Evolutionary conservation across 2,329 filamentous ascomycete species (phyloP).

Genomic region (Bretziella fagacearum): DNA sequence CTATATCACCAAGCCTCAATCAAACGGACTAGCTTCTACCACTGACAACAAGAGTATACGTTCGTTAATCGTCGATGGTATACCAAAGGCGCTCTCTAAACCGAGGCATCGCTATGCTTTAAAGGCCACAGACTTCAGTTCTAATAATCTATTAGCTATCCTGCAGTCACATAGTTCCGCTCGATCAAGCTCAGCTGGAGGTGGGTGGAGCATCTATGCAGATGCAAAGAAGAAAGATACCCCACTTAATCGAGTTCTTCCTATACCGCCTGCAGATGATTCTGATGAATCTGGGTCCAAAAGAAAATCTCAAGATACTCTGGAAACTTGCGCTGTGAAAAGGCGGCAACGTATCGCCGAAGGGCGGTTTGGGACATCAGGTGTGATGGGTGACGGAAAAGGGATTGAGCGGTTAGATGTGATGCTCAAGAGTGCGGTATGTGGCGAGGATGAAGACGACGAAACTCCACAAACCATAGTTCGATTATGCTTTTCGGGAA

Average conservation of each 20-base stretch:
- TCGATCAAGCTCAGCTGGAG: constrained; percentile 53
- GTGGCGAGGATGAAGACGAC: not conserved
- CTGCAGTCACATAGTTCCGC: constrained; percentile 52
- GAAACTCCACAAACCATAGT: constrained; percentile 25
- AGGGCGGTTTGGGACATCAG: constrained; percentile 53
- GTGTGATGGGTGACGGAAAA: constrained; percentile 36
- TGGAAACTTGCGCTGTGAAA: constrained; percentile 27
- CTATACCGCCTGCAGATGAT: constrained; percentile 24
- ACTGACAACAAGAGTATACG: constrained; percentile 47
- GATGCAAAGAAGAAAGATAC: constrained; percentile 39
- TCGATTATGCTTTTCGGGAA: constrained; percentile 52
- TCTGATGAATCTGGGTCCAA: constrained; percentile 15
- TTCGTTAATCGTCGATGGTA: constrained; percentile 55
- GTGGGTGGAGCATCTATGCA: constrained; percentile 66
- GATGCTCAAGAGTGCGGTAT: constrained; percentile 22
- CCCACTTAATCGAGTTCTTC: constrained; percentile 36
- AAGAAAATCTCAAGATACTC: not conserved
- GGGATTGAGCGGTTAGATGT: constrained; percentile 47
- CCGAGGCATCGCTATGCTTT: constrained; percentile 57
- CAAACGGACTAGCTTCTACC: constrained; percentile 25
- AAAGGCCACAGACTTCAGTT: constrained; percentile 48
- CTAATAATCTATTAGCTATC: constrained; percentile 54
- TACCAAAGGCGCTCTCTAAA: constrained; percentile 66
- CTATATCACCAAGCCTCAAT: constrained; percentile 42
- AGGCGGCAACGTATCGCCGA: constrained; percentile 43